phyloP scores from a whole-genome alignment of 140 eudicot species.

The Ambrosia hybrid region DNA sequence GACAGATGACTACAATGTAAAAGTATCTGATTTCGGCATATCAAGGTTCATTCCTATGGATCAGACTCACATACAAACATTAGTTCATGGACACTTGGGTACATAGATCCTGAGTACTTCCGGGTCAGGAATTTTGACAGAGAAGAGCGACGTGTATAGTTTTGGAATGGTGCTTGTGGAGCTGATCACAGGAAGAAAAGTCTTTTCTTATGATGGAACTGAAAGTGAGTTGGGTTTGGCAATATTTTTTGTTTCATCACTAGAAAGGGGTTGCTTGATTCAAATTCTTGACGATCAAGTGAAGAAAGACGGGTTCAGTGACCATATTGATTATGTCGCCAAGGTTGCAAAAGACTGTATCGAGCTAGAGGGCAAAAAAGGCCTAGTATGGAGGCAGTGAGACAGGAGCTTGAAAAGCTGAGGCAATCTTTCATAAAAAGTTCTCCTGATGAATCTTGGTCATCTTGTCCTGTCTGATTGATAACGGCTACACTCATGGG shows the following conservation, averaged over 20 bases:
- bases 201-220: conserved; percentile 33
- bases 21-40: conserved; percentile 30
- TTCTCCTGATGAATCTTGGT: neutral
- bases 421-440: conserved; percentile 19
- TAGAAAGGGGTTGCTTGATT: conserved; percentile 32
- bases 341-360: conserved; percentile 30
- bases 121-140: conserved; percentile 41
- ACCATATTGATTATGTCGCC: conserved; percentile 30
- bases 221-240: conserved; percentile 42
- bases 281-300: conserved; percentile 38
- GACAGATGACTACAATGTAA: conserved; percentile 14
- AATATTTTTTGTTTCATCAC: conserved; percentile 29
- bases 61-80: conserved; percentile 17
- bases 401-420: conserved; percentile 14
- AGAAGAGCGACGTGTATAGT: conserved; percentile 47
- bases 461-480: neutral
- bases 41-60: conserved; percentile 20
- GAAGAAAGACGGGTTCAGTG: conserved; percentile 30
- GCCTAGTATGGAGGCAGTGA: conserved; percentile 31
- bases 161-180: conserved; percentile 53
- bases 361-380: conserved; percentile 30
- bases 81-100: conserved; percentile 24
- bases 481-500: neutral
- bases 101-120: conserved; percentile 25
- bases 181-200: conserved; percentile 43